Conservation (phyloP, 768 basidiomycete genomes). For the Omphalotus guepiniiformis region DNA sequence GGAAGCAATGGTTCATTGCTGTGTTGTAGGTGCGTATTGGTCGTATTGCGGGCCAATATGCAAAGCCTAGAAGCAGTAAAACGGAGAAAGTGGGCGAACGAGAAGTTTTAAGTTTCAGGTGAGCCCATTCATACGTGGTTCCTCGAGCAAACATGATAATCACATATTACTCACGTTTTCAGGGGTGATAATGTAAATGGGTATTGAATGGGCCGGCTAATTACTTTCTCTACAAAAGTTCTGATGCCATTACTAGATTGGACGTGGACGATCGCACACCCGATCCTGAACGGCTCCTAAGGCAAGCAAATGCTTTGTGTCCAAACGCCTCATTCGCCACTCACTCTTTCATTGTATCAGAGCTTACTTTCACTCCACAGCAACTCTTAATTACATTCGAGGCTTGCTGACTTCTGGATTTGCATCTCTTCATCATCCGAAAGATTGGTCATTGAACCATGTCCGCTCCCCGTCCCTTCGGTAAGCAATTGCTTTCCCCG, state of each 20-base stretch:
- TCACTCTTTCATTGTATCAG: constrained; percentile 42
- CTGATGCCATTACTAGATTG: constrained; percentile 36
- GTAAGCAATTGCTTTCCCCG: constrained; percentile 45
- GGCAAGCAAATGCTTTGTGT: constrained; percentile 34
- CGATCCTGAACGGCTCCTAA: constrained; percentile 85
- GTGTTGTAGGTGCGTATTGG: constrained; percentile 68
- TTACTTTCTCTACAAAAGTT: neutral
- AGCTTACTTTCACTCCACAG: constrained; percentile 94
- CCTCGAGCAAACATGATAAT: neutral
- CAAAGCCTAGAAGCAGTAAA: constrained; percentile 85
- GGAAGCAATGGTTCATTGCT: neutral
- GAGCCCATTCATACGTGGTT: constrained; percentile 16
- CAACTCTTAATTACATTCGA: constrained; percentile 91
- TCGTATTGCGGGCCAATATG: constrained; percentile 95
- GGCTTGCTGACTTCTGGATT: constrained; percentile 88
- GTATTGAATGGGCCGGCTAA: no score
- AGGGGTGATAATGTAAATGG: constrained; percentile 98
- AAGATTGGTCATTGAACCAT: constrained; percentile 89
- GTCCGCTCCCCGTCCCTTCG: constrained; percentile 78
- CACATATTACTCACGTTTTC: no score
- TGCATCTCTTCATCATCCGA: constrained; percentile 86
- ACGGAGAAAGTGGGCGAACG: constrained; percentile 74
- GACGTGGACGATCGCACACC: constrained; percentile 78
- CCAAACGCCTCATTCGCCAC: constrained; percentile 1
- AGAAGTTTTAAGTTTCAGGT: constrained; percentile 87